Percentiles rank a stretch among this genome's conserved stretches.
phyloP scores from a whole-genome alignment of 2,329 filamentous ascomycete genomes.

The Fusarium metavorans region DNA sequence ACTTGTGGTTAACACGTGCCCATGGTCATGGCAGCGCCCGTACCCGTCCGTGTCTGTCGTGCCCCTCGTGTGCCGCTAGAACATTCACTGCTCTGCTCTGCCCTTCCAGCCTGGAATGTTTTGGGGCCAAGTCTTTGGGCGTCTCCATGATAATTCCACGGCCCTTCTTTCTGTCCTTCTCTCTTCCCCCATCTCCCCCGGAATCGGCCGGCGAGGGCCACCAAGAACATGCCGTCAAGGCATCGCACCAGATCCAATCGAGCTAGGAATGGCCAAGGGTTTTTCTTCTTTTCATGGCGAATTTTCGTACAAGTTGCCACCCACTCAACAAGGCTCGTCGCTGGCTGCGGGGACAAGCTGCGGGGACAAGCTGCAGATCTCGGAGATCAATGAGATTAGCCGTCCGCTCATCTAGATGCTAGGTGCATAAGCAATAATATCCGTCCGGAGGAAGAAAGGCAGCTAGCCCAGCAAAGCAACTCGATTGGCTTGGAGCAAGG shows the following conservation, averaged over 20 bases:
- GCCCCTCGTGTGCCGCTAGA: conserved; percentile 4
- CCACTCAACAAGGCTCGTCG: not conserved
- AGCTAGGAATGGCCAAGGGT: conserved; percentile 1
- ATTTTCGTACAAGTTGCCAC: not conserved
- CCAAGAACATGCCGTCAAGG: not conserved
- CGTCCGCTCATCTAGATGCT: not conserved
- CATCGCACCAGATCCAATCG: not conserved
- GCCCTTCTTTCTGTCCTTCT: not conserved
- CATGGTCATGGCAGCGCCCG: not conserved
- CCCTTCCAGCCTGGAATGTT: conserved; percentile 10
- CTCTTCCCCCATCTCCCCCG: not conserved
- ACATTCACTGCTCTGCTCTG: not conserved
- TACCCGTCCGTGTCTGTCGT: not conserved
- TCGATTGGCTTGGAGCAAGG: not conserved
- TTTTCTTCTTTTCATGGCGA: conserved; percentile 3
- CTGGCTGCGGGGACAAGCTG: not conserved
- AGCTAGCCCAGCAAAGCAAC: not conserved
- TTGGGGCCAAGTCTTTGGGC: not conserved
- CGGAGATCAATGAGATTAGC: not conserved
- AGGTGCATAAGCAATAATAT: not conserved
- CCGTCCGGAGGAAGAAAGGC: not conserved
- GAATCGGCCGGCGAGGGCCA: not conserved
- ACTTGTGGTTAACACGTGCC: conserved; percentile 3
- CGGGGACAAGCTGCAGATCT: conserved; percentile 11
- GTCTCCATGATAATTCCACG: not conserved